Evolutionary conservation across 495 filamentous ascomycete species (phyloP).

Genomic region (Hypoxylon fragiforme): DNA sequence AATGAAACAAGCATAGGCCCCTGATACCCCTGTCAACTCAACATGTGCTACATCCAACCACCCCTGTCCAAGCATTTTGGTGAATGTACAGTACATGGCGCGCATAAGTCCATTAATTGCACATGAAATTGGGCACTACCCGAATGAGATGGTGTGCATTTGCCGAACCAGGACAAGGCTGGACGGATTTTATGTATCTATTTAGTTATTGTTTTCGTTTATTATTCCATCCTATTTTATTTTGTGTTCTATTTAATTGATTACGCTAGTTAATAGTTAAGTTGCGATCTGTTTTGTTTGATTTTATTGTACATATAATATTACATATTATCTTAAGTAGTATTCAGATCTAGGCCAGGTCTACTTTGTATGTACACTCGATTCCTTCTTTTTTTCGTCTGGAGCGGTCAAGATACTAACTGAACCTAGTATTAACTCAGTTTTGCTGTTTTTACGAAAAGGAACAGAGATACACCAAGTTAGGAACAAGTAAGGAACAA

Average conservation of each 20-base stretch:
- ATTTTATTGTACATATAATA: too few relatives aligned
- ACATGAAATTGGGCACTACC: slow-evolving; percentile 32
- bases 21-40: slow-evolving; percentile 32
- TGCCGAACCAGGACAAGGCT: slow-evolving; percentile 26
- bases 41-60: slow-evolving; percentile 34
- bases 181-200: slow-evolving; percentile 6
- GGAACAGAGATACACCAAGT: too few relatives aligned
- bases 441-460: too few relatives aligned
- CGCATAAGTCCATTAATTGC: slow-evolving; percentile 33
- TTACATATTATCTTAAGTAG: too few relatives aligned
- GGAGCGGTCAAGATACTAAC: too few relatives aligned
- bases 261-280: too few relatives aligned
- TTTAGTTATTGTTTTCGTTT: slow-evolving; percentile 8
- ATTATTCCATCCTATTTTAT: slow-evolving; percentile 3
- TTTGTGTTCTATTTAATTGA: background rate
- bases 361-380: too few relatives aligned
- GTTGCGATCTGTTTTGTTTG: too few relatives aligned
- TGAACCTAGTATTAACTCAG: too few relatives aligned
- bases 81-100: slow-evolving; percentile 30
- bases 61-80: slow-evolving; percentile 25
- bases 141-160: slow-evolving; percentile 30
- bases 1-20: slow-evolving; percentile 38
- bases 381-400: too few relatives aligned
- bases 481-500: too few relatives aligned
- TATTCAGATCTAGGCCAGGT: too few relatives aligned